Conservation (phyloP, 73 alveolate species). For the Paramecium sexaurelia region DNA sequence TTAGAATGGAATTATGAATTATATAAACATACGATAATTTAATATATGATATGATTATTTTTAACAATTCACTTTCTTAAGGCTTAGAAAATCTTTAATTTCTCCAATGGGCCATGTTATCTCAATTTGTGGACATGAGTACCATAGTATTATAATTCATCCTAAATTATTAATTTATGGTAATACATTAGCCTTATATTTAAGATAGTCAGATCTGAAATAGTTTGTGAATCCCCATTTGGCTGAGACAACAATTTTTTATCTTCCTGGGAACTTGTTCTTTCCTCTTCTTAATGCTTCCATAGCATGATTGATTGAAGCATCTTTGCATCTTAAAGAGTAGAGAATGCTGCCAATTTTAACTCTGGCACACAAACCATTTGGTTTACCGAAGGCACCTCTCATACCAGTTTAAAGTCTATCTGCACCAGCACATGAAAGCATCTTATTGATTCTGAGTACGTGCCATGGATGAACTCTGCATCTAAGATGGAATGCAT, state of each 20-base stretch:
- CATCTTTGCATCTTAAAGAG: conserved; percentile 84
- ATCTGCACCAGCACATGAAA: conserved; percentile 99
- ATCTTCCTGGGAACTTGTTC: conserved; percentile 99
- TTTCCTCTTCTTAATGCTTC: conserved; percentile 97
- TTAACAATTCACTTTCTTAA: background rate
- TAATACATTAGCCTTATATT: conserved; percentile 38
- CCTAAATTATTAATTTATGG: background rate
- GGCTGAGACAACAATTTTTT: conserved; percentile 93
- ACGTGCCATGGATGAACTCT: conserved; percentile 99
- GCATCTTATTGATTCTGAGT: conserved; percentile 97
- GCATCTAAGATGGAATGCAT: conserved; percentile 96
- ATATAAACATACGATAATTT: background rate
- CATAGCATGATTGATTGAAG: conserved; percentile 84
- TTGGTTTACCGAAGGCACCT: conserved; percentile 99
- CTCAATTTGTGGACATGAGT: background rate
- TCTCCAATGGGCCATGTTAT: background rate
- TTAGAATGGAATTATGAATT: background rate
- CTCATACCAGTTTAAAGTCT: conserved; percentile 99
- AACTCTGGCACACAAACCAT: conserved; percentile 98
- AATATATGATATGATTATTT: background rate
- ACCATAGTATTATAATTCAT: conserved; percentile 31
- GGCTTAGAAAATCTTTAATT: background rate
- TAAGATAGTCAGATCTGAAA: conserved; percentile 87
- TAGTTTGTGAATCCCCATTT: conserved; percentile 98
- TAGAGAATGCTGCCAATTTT: conserved; percentile 86